These are phyloP conservation scores for Cymbopogon citratus DNA, from an alignment of 176 grass and related monocot genomes.

Conservation along the genomic window DNA sequence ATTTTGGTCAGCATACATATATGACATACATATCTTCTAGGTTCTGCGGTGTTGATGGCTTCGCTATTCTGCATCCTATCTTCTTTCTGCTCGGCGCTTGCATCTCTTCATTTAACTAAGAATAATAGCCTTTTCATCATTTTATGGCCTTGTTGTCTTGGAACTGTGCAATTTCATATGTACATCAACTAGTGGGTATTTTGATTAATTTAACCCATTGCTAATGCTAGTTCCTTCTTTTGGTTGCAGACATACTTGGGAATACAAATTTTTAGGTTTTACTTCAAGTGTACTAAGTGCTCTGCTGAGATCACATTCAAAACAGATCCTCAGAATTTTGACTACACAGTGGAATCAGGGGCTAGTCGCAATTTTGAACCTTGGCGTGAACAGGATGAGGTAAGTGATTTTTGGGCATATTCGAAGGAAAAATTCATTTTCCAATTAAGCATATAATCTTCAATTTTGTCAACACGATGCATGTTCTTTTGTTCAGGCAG, in stretches of 20 bases:
- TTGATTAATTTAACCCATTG: conserved; percentile 1
- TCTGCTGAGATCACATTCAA: conserved; percentile 78
- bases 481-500: conserved; percentile 29
- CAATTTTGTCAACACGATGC: background rate
- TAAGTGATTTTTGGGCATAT: conserved; percentile 23
- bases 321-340: conserved; percentile 82
- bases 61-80: background rate
- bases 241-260: conserved; percentile 55
- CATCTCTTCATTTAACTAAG: background rate
- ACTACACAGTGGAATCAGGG: conserved; percentile 69
- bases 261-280: conserved; percentile 76
- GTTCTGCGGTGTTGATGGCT: background rate
- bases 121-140: background rate
- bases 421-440: background rate
- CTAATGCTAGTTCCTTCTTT: background rate
- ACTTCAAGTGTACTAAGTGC: conserved; percentile 77
- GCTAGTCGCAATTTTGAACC: conserved; percentile 78
- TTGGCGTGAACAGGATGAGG: conserved; percentile 63
- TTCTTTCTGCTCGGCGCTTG: background rate
- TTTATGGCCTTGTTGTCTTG: background rate
- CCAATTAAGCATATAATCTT: conserved; percentile 19
- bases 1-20: background rate
- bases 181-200: background rate
- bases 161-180: conserved; percentile 2
- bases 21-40: no score